Evolutionary conservation across 768 basidiomycete genomes (phyloP).

Genomic region (Leccinum uliginosum): DNA sequence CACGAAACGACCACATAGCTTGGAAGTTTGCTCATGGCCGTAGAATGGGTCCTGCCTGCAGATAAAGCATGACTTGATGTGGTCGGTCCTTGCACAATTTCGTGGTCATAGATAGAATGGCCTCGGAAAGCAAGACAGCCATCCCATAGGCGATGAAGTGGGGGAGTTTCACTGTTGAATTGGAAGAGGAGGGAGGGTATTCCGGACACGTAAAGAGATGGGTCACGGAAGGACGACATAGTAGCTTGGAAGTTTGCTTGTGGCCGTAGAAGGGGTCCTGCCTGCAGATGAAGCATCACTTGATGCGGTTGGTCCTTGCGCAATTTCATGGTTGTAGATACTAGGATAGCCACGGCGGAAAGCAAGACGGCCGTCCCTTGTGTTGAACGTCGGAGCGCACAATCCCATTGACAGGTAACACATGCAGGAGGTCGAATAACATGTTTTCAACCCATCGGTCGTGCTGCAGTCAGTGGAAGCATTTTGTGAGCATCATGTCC

Average conservation of each 20-base stretch:
- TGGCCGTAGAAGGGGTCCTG: too few relatives aligned
- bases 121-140: constrained; percentile 85
- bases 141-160: too few relatives aligned
- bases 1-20: too few relatives aligned
- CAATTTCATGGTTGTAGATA: constrained; percentile 85
- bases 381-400: constrained; percentile 62
- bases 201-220: too few relatives aligned
- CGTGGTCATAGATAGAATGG: constrained; percentile 75
- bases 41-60: too few relatives aligned
- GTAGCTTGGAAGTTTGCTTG: too few relatives aligned
- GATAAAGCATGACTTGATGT: constrained; percentile 60
- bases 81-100: constrained; percentile 83
- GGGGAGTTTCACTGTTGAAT: too few relatives aligned
- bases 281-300: constrained; percentile 59
- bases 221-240: too few relatives aligned
- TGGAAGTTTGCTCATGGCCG: too few relatives aligned
- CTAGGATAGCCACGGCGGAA: constrained; percentile 75
- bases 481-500: constrained; percentile 81
- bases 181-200: too few relatives aligned
- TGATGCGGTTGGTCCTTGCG: constrained; percentile 77
- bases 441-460: constrained; percentile 85
- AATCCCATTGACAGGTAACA: constrained; percentile 74
- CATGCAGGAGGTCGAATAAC: constrained; percentile 85
- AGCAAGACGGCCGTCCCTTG: constrained; percentile 77
- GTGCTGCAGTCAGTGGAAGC: constrained; percentile 77